A percentile compares a stretch with the other conserved stretches of the same genome.
These are phyloP conservation scores for Sporothrix dimorphospora DNA, from an alignment of 2,329 filamentous ascomycete genomes.

Conservation along the genomic window DNA sequence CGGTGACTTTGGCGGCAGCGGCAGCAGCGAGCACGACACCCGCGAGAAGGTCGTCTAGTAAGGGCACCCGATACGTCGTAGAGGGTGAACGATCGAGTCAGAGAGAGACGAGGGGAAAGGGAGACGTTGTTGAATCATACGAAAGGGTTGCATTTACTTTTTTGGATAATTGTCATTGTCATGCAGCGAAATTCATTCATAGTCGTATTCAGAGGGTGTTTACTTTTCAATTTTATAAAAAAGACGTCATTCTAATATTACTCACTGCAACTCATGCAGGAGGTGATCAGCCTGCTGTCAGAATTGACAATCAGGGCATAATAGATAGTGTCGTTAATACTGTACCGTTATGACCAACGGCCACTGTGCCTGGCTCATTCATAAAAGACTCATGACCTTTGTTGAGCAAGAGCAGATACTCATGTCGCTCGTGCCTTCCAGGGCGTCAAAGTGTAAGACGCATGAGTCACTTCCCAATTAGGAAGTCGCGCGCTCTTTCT, in stretches of 20 bases:
- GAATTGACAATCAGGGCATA: neutral
- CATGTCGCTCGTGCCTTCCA: neutral
- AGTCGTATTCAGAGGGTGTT: neutral
- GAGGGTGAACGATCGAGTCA: neutral
- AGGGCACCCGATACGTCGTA: too few species aligned
- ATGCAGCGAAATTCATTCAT: constrained; percentile 18
- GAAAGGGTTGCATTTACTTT: neutral
- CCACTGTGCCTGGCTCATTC: neutral
- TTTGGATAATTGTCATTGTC: neutral
- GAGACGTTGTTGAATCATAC: neutral
- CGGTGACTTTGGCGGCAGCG: constrained; percentile 36
- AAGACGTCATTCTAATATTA: neutral
- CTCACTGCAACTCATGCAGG: neutral
- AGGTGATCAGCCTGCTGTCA: neutral
- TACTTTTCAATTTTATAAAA: neutral
- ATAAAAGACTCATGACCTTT: neutral
- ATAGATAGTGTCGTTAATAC: neutral
- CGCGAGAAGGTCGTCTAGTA: constrained; percentile 17
- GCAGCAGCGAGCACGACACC: constrained; percentile 13
- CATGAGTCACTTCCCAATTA: constrained; percentile 12
- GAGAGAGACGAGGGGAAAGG: neutral
- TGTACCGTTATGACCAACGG: too few species aligned
- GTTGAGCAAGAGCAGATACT: neutral
- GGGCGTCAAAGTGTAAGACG: constrained; percentile 19
- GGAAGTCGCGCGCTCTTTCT: neutral